Evolutionary conservation across 2,329 filamentous ascomycete genomes (phyloP), one percentile per base, ranked within the genome.

Genomic region (Aspergillus nomiae): DNA sequence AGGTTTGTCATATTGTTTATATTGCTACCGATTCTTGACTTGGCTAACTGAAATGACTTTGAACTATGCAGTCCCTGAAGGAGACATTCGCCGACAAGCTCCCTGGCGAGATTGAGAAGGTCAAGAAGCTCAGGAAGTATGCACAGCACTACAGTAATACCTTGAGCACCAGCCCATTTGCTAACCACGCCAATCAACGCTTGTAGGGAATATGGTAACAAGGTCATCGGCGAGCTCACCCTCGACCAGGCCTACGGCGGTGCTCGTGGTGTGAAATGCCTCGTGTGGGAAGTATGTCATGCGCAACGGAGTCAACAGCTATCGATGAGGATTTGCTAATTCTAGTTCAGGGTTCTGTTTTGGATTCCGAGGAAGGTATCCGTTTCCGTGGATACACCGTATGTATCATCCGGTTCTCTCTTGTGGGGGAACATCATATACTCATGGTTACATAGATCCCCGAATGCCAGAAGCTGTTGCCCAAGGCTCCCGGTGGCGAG

Each of bases 241-340:
- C 92, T 99, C 71, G 95, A 98, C 87, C 95, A 99, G 86, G 95
- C 97, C 79, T 99, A 98, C 82, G 95, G 95, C 81, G 95, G 95
- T 89, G 95, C 95, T 78, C 94, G 95, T 86, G 94, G 95, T 77
- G 96, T 99, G 85, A 99, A 98, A 89, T 90, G 90, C 73, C 90
- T 99, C 67, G 95, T 99, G 76, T 99, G 95, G 95, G 95, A 99
- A 85, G 90, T 85, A 69, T 54, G 73, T 64, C 53, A 3, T 32
- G 55, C 53, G 30, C 34, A 53, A 58, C 8, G 9, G 19, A 32
- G 28, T 19, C 28, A 21, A 51, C 38, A 56, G 38, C 12, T 28
- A 19, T 30, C 54, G 54, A 38, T 21, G 48, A 36, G 60, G 14
- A 19, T 24, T 59, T 59, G 59, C 62, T 72, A 63, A 60, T 28